A percentile compares a stretch with the other conserved stretches of the same genome.
These are phyloP conservation scores for Udeniomyces megalosporus DNA, from an alignment of 768 basidiomycete genomes.

Conservation along the genomic window DNA sequence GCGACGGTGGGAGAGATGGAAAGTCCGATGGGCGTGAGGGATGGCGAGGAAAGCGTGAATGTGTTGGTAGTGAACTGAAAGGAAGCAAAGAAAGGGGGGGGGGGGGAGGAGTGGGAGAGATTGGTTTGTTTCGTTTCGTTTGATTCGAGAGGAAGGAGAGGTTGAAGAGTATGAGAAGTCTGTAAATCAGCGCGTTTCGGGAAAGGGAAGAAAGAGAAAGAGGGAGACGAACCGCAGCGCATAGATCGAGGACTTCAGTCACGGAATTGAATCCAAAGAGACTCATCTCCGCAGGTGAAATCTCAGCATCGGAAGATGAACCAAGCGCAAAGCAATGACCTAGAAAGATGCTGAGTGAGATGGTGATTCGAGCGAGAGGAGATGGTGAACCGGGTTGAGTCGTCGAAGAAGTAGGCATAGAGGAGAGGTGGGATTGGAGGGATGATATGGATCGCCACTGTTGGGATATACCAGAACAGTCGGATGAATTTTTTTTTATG, in stretches of 20 bases:
- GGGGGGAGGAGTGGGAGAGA: not conserved
- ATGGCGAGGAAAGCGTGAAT: constrained; percentile 63
- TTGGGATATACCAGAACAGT: too few species aligned
- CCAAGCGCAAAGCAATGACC: not conserved
- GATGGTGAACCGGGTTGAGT: too few species aligned
- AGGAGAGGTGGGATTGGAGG: too few species aligned
- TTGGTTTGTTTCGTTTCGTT: not conserved
- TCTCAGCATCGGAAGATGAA: not conserved
- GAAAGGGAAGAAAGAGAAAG: not conserved
- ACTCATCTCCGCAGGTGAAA: constrained; percentile 5
- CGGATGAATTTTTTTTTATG: not conserved
- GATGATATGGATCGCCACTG: not conserved
- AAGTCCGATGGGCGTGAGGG: constrained; percentile 35
- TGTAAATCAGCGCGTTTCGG: too few species aligned
- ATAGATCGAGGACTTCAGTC: constrained; percentile 19
- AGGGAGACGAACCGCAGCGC: constrained; percentile 22
- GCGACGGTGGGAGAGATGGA: not conserved
- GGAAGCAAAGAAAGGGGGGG: not conserved
- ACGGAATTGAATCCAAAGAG: constrained; percentile 1
- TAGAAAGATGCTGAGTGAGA: not conserved
- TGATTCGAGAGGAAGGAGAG: not conserved
- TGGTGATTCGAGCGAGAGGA: not conserved
- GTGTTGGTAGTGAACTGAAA: constrained; percentile 77
- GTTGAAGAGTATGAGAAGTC: too few species aligned
- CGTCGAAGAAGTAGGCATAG: not conserved